Evolutionary conservation across 139 green algal genomes (phyloP).

Genomic region (Limnomonas spitsbergensis): DNA sequence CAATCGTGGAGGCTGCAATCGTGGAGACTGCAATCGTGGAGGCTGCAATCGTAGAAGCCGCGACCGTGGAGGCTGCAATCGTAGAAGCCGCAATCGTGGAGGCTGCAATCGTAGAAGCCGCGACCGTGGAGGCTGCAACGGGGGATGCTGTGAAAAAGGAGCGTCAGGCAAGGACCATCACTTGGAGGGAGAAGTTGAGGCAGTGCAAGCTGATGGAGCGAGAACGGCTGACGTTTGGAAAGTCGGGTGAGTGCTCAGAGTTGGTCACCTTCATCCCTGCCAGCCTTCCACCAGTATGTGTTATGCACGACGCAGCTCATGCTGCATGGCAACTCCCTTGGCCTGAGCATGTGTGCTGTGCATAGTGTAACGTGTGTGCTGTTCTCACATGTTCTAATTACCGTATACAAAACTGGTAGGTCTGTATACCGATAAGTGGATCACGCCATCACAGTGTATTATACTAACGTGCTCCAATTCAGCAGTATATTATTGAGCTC

Average conservation of each 20-base stretch:
- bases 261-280: too few species aligned
- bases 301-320: too few species aligned
- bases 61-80: not conserved
- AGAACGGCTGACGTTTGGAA: constrained; percentile 76
- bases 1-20: not conserved
- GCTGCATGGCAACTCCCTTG: too few species aligned
- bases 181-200: constrained; percentile 44
- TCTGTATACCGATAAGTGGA: too few species aligned
- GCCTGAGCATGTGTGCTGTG: too few species aligned
- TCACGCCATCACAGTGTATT: too few species aligned
- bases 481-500: too few species aligned
- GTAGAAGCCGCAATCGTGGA: not conserved
- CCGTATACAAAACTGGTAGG: too few species aligned
- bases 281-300: too few species aligned
- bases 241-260: constrained; percentile 44
- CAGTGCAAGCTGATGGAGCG: constrained; percentile 38
- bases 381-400: too few species aligned
- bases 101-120: not conserved
- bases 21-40: not conserved
- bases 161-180: constrained; percentile 32
- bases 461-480: too few species aligned
- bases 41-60: constrained; percentile 9
- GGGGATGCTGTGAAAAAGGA: constrained; percentile 6
- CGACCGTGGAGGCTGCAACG: not conserved
- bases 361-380: too few species aligned